Percentiles rank a stretch among this genome's conserved stretches.
These are phyloP conservation scores for Nemania diffusa DNA, from an alignment of 2,329 filamentous ascomycete genomes.

Conservation along the genomic window DNA sequence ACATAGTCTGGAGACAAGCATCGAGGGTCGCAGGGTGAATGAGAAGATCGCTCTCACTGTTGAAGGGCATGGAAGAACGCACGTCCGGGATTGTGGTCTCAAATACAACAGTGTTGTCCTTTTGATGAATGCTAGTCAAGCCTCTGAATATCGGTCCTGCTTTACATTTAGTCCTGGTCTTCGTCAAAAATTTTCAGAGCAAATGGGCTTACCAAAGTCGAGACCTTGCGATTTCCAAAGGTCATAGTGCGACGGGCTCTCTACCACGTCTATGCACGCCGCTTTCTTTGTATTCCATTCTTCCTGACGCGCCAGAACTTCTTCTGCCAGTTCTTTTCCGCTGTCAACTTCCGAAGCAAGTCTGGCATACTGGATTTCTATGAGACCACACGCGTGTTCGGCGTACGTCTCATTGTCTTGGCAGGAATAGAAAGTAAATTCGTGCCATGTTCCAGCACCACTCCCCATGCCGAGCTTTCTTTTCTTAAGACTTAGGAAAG, in stretches of 20 bases:
- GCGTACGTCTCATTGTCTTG: conserved; percentile 5
- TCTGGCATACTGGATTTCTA: conserved; percentile 20
- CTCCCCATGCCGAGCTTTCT: conserved; percentile 23
- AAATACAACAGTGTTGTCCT: conserved; percentile 10
- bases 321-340: conserved; percentile 13
- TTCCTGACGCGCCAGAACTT: conserved; percentile 13
- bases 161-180: conserved; percentile 5
- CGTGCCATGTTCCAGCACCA: conserved; percentile 15
- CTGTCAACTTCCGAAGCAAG: conserved; percentile 14
- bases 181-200: neutral
- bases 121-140: conserved; percentile 14
- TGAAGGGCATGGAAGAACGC: conserved; percentile 12
- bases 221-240: conserved; percentile 22
- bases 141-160: conserved; percentile 19
- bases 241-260: conserved; percentile 10
- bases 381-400: conserved; percentile 17
- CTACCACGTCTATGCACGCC: conserved; percentile 3
- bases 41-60: conserved; percentile 12
- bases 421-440: conserved; percentile 21
- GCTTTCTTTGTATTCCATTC: conserved; percentile 10
- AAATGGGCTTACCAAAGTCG: conserved; percentile 5
- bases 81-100: conserved; percentile 14
- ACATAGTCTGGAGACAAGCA: conserved; percentile 23
- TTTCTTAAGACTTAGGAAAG: conserved; percentile 16
- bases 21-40: conserved; percentile 20